These are phyloP conservation scores for Diaporthe destruens DNA, from an alignment of 2,329 filamentous ascomycete genomes.

Conservation along the genomic window DNA sequence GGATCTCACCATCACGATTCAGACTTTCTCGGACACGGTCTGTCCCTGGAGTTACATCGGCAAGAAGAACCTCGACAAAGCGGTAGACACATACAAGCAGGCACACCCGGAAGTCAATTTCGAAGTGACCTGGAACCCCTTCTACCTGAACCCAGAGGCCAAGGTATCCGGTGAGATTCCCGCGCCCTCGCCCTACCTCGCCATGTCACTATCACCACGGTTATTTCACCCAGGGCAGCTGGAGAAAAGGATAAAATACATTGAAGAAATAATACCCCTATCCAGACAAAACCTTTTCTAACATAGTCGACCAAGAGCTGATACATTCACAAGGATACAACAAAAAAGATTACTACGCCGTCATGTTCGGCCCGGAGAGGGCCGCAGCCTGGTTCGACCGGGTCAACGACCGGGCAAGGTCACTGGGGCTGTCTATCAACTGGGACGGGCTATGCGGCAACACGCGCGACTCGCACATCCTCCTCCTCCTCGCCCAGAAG, in stretches of 20 bases:
- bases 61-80: constrained; percentile 59
- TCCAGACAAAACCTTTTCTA: neutral
- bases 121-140: constrained; percentile 61
- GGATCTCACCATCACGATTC: constrained; percentile 53
- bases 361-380: constrained; percentile 46
- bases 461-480: constrained; percentile 60
- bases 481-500: constrained; percentile 58
- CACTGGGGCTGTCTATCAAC: constrained; percentile 56
- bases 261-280: neutral
- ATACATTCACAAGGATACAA: constrained; percentile 48
- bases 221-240: neutral
- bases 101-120: constrained; percentile 59
- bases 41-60: constrained; percentile 67
- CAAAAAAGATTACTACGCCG: constrained; percentile 54
- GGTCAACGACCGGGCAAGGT: constrained; percentile 50
- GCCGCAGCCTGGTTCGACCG: constrained; percentile 49
- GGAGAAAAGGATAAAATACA: neutral
- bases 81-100: constrained; percentile 57
- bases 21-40: constrained; percentile 63
- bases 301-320: constrained; percentile 9
- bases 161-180: constrained; percentile 45
- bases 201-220: neutral
- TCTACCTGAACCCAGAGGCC: constrained; percentile 57
- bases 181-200: neutral
- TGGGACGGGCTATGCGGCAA: constrained; percentile 59